phyloP scores from a whole-genome alignment of 192 early-diverging fungal genomes.

The Umbelopsis vinacea region DNA sequence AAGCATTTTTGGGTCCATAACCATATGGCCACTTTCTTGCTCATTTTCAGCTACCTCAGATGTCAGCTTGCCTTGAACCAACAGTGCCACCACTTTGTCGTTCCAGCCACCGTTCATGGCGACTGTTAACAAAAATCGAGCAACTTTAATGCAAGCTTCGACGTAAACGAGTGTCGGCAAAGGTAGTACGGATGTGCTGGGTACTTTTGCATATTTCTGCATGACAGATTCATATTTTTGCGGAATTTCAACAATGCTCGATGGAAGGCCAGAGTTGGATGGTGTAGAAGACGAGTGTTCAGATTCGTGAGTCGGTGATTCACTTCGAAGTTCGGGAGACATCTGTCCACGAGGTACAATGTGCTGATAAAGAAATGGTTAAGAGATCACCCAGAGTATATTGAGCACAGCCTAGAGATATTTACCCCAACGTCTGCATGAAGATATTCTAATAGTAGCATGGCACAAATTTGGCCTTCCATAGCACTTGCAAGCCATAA shows the following conservation, averaged over 20 bases:
- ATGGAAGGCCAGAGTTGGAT: not conserved
- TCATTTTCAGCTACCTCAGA: conserved; percentile 2
- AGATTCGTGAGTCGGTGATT: conserved; percentile 26
- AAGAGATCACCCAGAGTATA: not conserved
- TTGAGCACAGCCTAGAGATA: not conserved
- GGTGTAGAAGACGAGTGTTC: not conserved
- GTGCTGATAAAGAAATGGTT: conserved; percentile 20
- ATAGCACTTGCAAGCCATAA: conserved; percentile 77
- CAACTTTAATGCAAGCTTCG: conserved; percentile 69
- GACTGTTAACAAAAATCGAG: conserved; percentile 63
- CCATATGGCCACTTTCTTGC: conserved; percentile 31
- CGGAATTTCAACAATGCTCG: conserved; percentile 57
- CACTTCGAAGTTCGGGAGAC: conserved; percentile 1
- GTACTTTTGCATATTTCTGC: conserved; percentile 63
- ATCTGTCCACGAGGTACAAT: conserved; percentile 27
- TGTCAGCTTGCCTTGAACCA: conserved; percentile 39
- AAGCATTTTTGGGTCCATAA: conserved; percentile 27
- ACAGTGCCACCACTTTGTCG: conserved; percentile 38
- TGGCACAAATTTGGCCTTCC: conserved; percentile 69
- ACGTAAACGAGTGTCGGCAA: conserved; percentile 65
- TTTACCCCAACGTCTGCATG: conserved; percentile 68
- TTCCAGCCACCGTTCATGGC: conserved; percentile 42
- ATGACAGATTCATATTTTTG: conserved; percentile 73
- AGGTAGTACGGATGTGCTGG: conserved; percentile 42
- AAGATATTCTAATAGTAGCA: conserved; percentile 60